phyloP scores from a whole-genome alignment of 2,329 filamentous ascomycete genomes.

The Westerdykella aurantiaca region DNA sequence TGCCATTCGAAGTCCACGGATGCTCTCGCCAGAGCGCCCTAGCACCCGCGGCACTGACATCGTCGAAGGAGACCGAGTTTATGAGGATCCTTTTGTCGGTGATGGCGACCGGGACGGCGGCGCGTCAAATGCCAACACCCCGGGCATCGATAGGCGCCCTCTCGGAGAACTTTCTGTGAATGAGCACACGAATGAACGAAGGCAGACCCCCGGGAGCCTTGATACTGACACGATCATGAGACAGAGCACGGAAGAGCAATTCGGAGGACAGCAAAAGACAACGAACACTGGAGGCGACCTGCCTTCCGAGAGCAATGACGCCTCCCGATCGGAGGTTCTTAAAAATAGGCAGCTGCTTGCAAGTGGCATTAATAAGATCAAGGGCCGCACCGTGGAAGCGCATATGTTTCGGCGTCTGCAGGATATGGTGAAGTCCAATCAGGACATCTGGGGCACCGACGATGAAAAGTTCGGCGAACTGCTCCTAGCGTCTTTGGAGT shows the following conservation, averaged over 20 bases:
- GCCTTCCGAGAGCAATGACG: slow-evolving; percentile 21
- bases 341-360: slow-evolving; percentile 57
- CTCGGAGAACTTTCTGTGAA: slow-evolving; percentile 49
- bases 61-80: slow-evolving; percentile 45
- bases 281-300: slow-evolving; percentile 34
- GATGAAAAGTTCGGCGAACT: slow-evolving; percentile 66
- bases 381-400: slow-evolving; percentile 66
- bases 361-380: slow-evolving; percentile 69
- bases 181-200: slow-evolving; percentile 38
- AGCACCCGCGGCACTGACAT: slow-evolving; percentile 27
- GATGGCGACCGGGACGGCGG: slow-evolving; percentile 11
- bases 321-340: slow-evolving; percentile 36
- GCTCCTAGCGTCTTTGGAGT: slow-evolving; percentile 63
- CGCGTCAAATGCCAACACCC: slow-evolving; percentile 15
- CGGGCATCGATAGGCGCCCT: slow-evolving; percentile 34
- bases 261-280: slow-evolving; percentile 33
- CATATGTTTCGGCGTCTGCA: slow-evolving; percentile 76
- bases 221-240: slow-evolving; percentile 24
- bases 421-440: slow-evolving; percentile 62
- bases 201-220: slow-evolving; percentile 26
- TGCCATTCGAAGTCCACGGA: slow-evolving; percentile 23
- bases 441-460: slow-evolving; percentile 57
- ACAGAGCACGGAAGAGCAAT: slow-evolving; percentile 19
- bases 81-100: slow-evolving; percentile 48
- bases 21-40: slow-evolving; percentile 31